Conservation (phyloP, 2,329 filamentous ascomycete genomes). For the Colletotrichum brevisporum region DNA sequence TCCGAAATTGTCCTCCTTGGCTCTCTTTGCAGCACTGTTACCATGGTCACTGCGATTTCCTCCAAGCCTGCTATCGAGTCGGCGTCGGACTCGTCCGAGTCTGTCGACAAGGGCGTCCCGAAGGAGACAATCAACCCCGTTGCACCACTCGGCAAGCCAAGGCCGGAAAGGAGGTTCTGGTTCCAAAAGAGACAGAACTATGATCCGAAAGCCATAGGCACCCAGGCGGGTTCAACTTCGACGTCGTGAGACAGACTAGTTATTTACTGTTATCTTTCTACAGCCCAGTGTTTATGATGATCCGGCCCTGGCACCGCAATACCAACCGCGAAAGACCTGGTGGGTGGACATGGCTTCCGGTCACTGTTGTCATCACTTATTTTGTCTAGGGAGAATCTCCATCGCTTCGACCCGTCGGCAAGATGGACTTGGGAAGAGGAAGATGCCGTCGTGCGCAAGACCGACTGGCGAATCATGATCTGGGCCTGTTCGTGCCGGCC, state of each 20-base stretch:
- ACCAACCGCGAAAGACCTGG: background rate
- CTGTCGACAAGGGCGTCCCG: background rate
- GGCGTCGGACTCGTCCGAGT: constrained; percentile 7
- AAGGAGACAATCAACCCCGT: background rate
- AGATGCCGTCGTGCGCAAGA: constrained; percentile 52
- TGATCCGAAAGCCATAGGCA: constrained; percentile 2
- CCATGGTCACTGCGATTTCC: background rate
- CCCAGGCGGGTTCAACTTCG: background rate
- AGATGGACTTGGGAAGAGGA: constrained; percentile 56
- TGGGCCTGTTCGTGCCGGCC: constrained; percentile 61
- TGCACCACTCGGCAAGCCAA: background rate
- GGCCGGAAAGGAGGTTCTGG: constrained; percentile 3
- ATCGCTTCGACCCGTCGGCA: constrained; percentile 54
- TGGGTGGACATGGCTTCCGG: background rate
- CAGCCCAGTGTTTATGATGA: constrained; percentile 35
- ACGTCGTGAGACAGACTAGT: no score
- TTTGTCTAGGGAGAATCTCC: constrained; percentile 48
- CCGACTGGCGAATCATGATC: constrained; percentile 64
- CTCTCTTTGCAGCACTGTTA: background rate
- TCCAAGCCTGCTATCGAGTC: constrained; percentile 1
- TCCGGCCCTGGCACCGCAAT: constrained; percentile 23
- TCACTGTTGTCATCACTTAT: background rate
- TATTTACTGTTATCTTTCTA: background rate
- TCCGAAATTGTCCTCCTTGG: background rate
- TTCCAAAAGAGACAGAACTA: constrained; percentile 14